Base-by-base conservation (phyloP, 129 eudicot genomes). In the Cynara cardunculus region DNA sequence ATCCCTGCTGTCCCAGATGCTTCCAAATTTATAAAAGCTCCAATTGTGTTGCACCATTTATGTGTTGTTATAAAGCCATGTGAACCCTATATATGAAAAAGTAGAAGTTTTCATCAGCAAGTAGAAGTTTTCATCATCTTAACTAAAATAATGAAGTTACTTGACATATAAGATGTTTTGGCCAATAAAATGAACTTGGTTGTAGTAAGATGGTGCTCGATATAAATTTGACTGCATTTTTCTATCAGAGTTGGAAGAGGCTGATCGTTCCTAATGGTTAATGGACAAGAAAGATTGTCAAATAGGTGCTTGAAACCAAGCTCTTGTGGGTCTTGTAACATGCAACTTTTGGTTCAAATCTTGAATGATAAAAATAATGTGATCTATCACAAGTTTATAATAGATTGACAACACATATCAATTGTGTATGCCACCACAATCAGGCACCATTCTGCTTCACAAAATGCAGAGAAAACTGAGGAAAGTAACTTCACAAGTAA, bases 51-150 rank as follows among this genome's bases (percentile, higher is more conserved):
- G 49, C 93, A 89, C 99, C 99, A 96, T 83, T 56, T 96, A 83
- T 96, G 91, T n/a, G 97, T 85, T 76, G 97, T 96, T 84, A 93
- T 89, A 84, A 96, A 93, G 74, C 99, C 99, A 89, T 96, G 99
- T 74, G 99, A 96, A 78, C 99, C 99, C 99, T 96, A n/a, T n/a
- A n/a, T n/a, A n/a, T n/a, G n/a, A 89, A 76, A 69, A 84, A 75
- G 69, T 27, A 67, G 66, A 61, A 46, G n/a, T n/a, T n/a, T n/a
- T n/a, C n/a, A 46, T 14, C 61, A 49, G 61, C 7, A 49, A 49
- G n/a, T 49, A 49, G 61, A 49, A 49, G 3, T 49, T 49, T 49
- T 49, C 21, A 49, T 49, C 16, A 49, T 49, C 21, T 49, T 49
- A 49, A 49, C 21, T 35, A 35, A 35, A 14, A 49, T 3, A 16